Base-by-base conservation (phyloP, 164 flowering plant genomes). In the Buxus sempervirens region DNA sequence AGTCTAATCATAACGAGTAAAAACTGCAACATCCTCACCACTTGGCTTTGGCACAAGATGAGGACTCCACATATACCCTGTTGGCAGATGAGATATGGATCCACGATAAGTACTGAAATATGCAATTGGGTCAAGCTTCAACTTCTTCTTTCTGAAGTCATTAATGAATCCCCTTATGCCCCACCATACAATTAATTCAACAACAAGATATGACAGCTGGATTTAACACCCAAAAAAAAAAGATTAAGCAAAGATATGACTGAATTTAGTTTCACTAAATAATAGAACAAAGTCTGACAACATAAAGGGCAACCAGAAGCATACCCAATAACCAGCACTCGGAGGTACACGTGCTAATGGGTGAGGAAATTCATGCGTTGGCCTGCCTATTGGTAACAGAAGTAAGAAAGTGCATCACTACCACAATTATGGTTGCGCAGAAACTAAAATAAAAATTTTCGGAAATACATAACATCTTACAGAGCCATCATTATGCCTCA, bases 61-160 rank as follows among this genome's bases (percentile, higher is more conserved):
- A 19, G 96, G 85, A 76, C 98, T 95, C 98, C 98, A 95, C 96
- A 95, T 82, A 70, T 92, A 95, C 65, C 91, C 97, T 1, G 89
- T 90, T 59, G 98, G 98, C 59, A 92, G 77, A 80, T 91, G 91
- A 78, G 96, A 84, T 67, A 90, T 84, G 58, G 98, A 95, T 58
- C 92, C 96, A 74, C 76, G 81, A 81, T 91, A 95, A 64, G 80
- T 83, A 75, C 94, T 92, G 72, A 95, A 89, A 76, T 95, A 95
- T 73, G 97, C 97, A 71, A 95, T 88, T 27, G 97, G 96, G 65
- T 88, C 66, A 79, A 95, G 96, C 64, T 89, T 91, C 82, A 95
- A 76, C 83, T 88, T 94, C 75, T 63, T 86, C 75, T 80, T 89
- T 78, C 98, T 86, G 83, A 90, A 92, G 77, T 90, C 94, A 78